Conservation (phyloP, 345 rosid genomes). For the Carallia brachiata region DNA sequence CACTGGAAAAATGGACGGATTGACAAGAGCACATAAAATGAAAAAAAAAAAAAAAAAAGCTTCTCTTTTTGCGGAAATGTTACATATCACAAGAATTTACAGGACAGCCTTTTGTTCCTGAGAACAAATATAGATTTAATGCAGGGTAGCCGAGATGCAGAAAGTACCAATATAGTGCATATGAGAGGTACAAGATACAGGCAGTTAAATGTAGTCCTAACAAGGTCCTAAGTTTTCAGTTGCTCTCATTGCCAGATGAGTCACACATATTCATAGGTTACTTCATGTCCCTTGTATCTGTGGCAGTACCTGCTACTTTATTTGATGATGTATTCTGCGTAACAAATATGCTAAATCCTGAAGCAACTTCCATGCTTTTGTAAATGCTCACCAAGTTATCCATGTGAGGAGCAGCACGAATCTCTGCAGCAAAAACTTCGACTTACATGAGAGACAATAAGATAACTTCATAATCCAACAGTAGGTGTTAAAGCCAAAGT, state of each 20-base stretch:
- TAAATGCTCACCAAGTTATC: conserved; percentile 84
- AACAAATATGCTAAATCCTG: conserved; percentile 59
- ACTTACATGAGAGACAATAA: conserved; percentile 1
- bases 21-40: no score
- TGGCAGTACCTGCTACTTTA: conserved; percentile 43
- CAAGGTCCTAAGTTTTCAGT: neutral
- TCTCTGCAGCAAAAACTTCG: conserved; percentile 42
- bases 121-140: no score
- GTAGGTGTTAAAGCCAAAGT: neutral
- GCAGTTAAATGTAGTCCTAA: neutral
- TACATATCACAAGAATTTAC: no score
- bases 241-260: neutral
- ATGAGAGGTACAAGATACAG: no score
- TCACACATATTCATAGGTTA: neutral
- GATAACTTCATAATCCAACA: neutral
- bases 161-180: no score
- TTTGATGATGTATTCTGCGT: conserved; percentile 42
- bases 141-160: no score
- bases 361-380: conserved; percentile 86
- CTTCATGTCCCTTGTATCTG: neutral
- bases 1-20: no score
- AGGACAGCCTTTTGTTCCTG: no score
- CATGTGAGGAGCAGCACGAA: conserved; percentile 91
- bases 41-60: no score
- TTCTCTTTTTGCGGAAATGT: no score